Evolutionary conservation across 2,329 filamentous ascomycete species (phyloP).

Genomic region (Chaetothyriales sp.): DNA sequence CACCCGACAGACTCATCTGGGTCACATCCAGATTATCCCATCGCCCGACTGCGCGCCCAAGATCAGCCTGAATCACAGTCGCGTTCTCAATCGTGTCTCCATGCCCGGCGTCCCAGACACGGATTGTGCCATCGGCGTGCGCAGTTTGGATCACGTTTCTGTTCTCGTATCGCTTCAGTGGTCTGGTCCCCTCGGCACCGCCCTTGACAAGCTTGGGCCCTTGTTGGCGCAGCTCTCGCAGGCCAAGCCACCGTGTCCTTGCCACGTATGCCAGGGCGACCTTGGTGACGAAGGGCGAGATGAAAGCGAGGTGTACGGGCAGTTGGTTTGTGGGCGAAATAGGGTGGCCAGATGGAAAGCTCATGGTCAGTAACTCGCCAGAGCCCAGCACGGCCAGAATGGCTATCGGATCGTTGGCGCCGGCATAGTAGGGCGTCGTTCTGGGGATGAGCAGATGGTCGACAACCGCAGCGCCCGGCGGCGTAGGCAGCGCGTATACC

Average conservation of each 20-base stretch:
- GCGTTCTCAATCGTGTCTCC: conserved; percentile 87
- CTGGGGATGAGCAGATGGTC: conserved; percentile 77
- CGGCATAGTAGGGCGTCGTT: conserved; percentile 66
- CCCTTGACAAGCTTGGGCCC: conserved; percentile 67
- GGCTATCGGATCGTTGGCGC: conserved; percentile 80
- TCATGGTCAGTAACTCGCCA: conserved; percentile 77
- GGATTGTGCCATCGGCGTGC: conserved; percentile 80
- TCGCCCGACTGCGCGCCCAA: conserved; percentile 68
- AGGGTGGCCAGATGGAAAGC: conserved; percentile 79
- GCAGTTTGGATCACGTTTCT: conserved; percentile 74
- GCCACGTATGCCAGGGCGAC: conserved; percentile 59
- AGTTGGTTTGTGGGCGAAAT: conserved; percentile 88
- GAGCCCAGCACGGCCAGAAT: conserved; percentile 65
- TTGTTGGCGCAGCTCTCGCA: conserved; percentile 68
- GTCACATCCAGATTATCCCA: conserved; percentile 62
- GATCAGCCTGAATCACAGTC: conserved; percentile 65
- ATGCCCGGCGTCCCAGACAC: conserved; percentile 84
- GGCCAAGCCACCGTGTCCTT: conserved; percentile 70
- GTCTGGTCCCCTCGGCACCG: conserved; percentile 55
- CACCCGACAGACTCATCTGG: conserved; percentile 63
- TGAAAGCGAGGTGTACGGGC: conserved; percentile 70
- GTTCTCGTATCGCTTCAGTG: conserved; percentile 61
- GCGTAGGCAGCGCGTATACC: conserved; percentile 56
- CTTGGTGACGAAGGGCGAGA: conserved; percentile 74
- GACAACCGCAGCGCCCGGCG: conserved; percentile 58